phyloP scores from a whole-genome alignment of 2,329 filamentous ascomycete species.

The Fusarium coicis region DNA sequence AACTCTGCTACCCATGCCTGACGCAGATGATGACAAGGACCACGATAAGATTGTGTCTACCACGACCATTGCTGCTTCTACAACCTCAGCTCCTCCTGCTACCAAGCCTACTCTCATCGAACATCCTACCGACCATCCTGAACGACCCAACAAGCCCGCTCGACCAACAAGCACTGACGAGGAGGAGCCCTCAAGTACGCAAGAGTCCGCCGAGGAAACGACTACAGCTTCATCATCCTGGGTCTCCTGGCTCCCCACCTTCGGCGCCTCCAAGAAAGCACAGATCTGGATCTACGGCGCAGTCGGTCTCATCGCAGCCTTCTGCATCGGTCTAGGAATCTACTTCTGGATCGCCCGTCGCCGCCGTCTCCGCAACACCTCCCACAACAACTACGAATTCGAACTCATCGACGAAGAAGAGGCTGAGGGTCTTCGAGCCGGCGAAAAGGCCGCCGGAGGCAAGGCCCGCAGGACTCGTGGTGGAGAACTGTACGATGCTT shows the following conservation, averaged over 20 bases:
- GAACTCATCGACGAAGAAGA: conserved; percentile 91
- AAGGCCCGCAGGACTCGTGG: conserved; percentile 69
- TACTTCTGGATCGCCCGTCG: conserved; percentile 86
- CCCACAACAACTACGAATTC: conserved; percentile 90
- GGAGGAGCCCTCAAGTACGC: conserved; percentile 45
- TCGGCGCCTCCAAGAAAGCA: conserved; percentile 86
- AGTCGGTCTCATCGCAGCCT: conserved; percentile 83
- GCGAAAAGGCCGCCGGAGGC: conserved; percentile 58
- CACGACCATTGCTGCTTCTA: conserved; percentile 68
- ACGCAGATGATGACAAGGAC: conserved; percentile 84
- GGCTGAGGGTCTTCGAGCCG: conserved; percentile 63
- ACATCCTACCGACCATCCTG: conserved; percentile 70
- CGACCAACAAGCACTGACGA: conserved; percentile 51
- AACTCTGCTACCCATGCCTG: conserved; percentile 81
- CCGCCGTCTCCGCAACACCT: conserved; percentile 77
- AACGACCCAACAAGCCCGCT: conserved; percentile 67
- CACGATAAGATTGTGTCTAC: conserved; percentile 73
- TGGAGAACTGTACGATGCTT: conserved; percentile 96
- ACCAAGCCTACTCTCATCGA: conserved; percentile 56
- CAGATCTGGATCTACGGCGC: conserved; percentile 95
- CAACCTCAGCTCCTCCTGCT: conserved; percentile 62
- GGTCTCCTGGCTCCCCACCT: conserved; percentile 90
- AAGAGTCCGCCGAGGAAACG: conserved; percentile 50
- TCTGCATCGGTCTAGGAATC: conserved; percentile 82
- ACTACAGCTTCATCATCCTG: conserved; percentile 72